A percentile compares a stretch with the other conserved stretches of the same genome.
phyloP scores from a whole-genome alignment of 306 rosid genomes.

The Hippophae gyantsensis region DNA sequence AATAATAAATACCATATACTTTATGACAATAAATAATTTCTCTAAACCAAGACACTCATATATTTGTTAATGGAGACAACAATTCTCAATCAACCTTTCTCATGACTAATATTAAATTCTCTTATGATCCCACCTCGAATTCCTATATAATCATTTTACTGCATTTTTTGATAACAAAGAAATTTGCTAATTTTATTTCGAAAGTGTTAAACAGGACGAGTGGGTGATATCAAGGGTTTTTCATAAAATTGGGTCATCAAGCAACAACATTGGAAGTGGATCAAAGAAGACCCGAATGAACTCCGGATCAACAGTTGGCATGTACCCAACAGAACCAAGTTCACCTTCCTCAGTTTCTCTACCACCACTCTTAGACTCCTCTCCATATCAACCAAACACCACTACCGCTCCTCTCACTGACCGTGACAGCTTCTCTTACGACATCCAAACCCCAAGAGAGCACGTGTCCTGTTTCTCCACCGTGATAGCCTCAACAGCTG shows the following conservation, averaged over 20 bases:
- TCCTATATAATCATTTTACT: too few relatives aligned
- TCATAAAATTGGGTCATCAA: constrained; percentile 41
- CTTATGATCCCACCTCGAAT: too few relatives aligned
- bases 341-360: constrained; percentile 82
- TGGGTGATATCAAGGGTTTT: constrained; percentile 97
- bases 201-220: constrained; percentile 48
- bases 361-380: constrained; percentile 76
- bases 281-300: constrained; percentile 43
- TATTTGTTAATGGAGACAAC: too few relatives aligned
- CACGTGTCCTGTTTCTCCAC: constrained; percentile 99
- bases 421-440: constrained; percentile 33
- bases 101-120: too few relatives aligned
- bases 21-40: too few relatives aligned
- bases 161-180: too few relatives aligned
- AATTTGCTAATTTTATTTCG: too few relatives aligned
- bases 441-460: constrained; percentile 47
- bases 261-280: constrained; percentile 13
- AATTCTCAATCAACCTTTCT: too few relatives aligned
- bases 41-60: too few relatives aligned
- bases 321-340: constrained; percentile 49
- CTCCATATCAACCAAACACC: constrained; percentile 30
- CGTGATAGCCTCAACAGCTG: constrained; percentile 14
- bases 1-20: too few relatives aligned
- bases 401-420: constrained; percentile 19
- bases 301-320: constrained; percentile 13